Evolutionary conservation across 2,329 filamentous ascomycete genomes (phyloP).

Genomic region (Xylariaceae sp.): DNA sequence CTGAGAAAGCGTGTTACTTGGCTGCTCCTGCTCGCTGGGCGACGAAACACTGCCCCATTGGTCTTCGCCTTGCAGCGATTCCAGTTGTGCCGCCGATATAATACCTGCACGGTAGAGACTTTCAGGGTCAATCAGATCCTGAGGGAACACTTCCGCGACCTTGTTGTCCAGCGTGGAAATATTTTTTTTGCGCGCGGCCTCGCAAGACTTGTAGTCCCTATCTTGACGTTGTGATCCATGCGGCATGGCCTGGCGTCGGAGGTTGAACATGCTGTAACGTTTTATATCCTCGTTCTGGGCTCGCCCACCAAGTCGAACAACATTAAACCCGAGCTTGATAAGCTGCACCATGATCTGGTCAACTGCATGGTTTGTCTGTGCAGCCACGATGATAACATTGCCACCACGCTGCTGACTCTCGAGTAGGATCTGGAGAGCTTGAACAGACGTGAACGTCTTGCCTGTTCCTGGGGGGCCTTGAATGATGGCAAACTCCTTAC

Average conservation of each 20-base stretch:
- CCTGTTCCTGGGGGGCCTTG: conserved; percentile 75
- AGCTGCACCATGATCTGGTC: conserved; percentile 73
- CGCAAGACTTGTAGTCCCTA: conserved; percentile 20
- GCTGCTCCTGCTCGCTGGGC: conserved; percentile 7
- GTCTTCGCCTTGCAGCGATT: conserved; percentile 52
- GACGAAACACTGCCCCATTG: conserved; percentile 21
- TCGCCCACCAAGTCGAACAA: conserved; percentile 61
- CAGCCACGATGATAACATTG: conserved; percentile 71
- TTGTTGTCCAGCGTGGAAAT: conserved; percentile 36
- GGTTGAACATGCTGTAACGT: conserved; percentile 60
- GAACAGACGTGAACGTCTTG: conserved; percentile 79
- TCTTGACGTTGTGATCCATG: conserved; percentile 9
- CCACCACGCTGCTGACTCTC: conserved; percentile 50
- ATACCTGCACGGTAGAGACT: conserved; percentile 51
- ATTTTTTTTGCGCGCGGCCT: conserved; percentile 24
- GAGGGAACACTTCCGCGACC: conserved; percentile 33
- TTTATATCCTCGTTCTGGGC: conserved; percentile 64
- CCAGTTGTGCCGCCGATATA: conserved; percentile 58
- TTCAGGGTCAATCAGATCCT: conserved; percentile 46
- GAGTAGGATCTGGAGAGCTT: conserved; percentile 63
- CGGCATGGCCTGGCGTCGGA: conserved; percentile 36
- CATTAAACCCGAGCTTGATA: conserved; percentile 46
- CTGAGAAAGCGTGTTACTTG: conserved; percentile 38
- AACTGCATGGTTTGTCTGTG: conserved; percentile 86
- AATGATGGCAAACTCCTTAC: conserved; percentile 67